Evolutionary conservation across 345 rosid genomes (phyloP).

Genomic region (Acer yangbiense): DNA sequence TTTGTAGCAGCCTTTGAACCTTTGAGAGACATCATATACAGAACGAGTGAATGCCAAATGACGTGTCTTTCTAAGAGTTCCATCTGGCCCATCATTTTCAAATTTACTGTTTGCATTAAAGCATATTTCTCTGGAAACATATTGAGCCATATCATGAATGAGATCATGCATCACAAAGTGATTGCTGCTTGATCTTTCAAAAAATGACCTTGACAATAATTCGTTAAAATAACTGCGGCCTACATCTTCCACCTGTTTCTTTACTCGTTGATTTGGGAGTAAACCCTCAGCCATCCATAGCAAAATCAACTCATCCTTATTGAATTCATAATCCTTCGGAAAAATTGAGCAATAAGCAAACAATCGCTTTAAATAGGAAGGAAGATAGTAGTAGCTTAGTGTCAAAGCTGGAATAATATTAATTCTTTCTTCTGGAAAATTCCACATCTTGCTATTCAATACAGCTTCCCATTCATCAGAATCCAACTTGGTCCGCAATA

Average conservation of each 20-base stretch:
- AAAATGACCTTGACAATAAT: slow-evolving; percentile 11
- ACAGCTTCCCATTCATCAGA: slow-evolving; percentile 4
- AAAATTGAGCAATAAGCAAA: background rate
- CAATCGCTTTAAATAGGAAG: background rate
- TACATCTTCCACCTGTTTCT: background rate
- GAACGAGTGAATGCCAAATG: background rate
- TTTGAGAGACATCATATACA: background rate
- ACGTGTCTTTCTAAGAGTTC: background rate
- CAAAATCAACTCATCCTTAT: background rate
- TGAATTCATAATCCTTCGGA: background rate
- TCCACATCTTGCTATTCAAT: slow-evolving; percentile 9
- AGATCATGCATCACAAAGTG: slow-evolving; percentile 10
- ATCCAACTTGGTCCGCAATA: background rate
- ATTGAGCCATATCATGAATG: slow-evolving; percentile 8
- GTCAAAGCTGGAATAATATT: background rate
- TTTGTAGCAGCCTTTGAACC: background rate
- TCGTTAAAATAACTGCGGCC: background rate
- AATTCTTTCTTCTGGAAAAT: background rate
- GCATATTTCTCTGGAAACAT: background rate
- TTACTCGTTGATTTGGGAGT: background rate
- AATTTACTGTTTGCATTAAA: background rate
- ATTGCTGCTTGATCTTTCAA: background rate
- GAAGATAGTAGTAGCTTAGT: slow-evolving; percentile 18
- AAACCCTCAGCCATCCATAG: slow-evolving; percentile 22
- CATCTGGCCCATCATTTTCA: background rate